These are phyloP conservation scores for Metschnikowia reukaufii DNA, from an alignment of 805 yeast genomes.

Conservation along the genomic window DNA sequence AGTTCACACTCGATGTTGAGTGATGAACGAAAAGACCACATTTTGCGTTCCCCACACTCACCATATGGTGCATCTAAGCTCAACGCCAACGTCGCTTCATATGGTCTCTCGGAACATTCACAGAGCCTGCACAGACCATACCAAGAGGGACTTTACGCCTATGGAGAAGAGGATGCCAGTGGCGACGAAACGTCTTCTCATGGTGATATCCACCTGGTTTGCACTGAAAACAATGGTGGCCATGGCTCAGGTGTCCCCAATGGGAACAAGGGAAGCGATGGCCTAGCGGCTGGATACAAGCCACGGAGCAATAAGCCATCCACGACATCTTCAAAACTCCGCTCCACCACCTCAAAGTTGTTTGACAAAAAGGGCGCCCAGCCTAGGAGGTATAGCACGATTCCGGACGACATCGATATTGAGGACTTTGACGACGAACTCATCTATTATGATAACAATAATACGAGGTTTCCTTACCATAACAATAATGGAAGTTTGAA, in stretches of 20 bases:
- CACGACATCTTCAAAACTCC: constrained; percentile 40
- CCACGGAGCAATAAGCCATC: constrained; percentile 32
- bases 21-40: constrained; percentile 14
- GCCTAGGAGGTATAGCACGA: constrained; percentile 70
- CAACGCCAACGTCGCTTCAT: neutral
- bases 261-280: constrained; percentile 5
- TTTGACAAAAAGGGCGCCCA: constrained; percentile 74
- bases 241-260: constrained; percentile 3
- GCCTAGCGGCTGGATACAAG: constrained; percentile 3
- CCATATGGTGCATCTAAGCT: constrained; percentile 10
- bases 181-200: constrained; percentile 33
- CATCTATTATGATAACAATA: constrained; percentile 43
- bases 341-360: constrained; percentile 70
- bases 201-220: constrained; percentile 25
- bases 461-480: constrained; percentile 39
- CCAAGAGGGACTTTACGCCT: constrained; percentile 29
- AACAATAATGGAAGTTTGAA: constrained; percentile 24
- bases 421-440: constrained; percentile 57
- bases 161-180: constrained; percentile 27
- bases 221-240: constrained; percentile 10
- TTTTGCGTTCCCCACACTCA: constrained; percentile 14
- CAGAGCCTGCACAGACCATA: constrained; percentile 25
- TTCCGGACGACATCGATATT: constrained; percentile 59
- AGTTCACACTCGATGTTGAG: constrained; percentile 16
- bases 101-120: constrained; percentile 11